These are phyloP conservation scores for Volvox carteri DNA, from an alignment of 163 green algal genomes.

Conservation along the genomic window DNA sequence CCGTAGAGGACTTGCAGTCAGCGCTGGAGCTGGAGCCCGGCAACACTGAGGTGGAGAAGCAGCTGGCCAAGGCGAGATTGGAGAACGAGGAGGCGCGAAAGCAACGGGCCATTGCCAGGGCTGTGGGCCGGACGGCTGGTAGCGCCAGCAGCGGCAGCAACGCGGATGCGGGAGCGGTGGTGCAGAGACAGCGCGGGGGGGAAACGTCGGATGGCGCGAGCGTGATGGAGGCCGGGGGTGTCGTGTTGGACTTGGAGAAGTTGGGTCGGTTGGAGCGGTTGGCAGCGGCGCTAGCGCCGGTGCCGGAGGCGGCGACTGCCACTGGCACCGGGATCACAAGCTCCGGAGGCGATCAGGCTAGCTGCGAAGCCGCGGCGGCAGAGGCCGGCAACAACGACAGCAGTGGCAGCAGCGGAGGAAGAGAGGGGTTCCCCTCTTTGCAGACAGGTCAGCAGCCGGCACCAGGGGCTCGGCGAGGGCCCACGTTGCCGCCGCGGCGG, in stretches of 20 bases:
- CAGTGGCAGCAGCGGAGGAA: background rate
- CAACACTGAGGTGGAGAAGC: conserved; percentile 58
- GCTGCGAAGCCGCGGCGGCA: background rate
- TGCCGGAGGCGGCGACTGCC: background rate
- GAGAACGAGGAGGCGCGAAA: conserved; percentile 49
- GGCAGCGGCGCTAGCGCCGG: conserved; percentile 34
- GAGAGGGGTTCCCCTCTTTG: no score
- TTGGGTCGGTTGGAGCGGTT: conserved; percentile 66
- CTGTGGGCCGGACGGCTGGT: background rate
- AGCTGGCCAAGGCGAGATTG: conserved; percentile 31
- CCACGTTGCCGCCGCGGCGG: conserved; percentile 4
- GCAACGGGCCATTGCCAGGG: conserved; percentile 52
- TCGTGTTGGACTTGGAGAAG: conserved; percentile 53
- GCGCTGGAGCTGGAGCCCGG: conserved; percentile 66
- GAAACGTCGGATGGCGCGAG: no score
- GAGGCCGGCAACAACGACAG: conserved; percentile 4
- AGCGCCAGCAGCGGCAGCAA: background rate
- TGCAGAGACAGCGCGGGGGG: no score
- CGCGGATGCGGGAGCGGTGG: background rate
- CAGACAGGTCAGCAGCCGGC: background rate
- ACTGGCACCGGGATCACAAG: background rate
- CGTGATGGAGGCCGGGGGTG: conserved; percentile 8
- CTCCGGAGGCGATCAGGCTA: background rate
- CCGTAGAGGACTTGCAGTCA: conserved; percentile 72
- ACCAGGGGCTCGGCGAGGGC: conserved; percentile 4